phyloP scores from a whole-genome alignment of 108 stramenopile genomes.

The Asterionellopsis glacialis region DNA sequence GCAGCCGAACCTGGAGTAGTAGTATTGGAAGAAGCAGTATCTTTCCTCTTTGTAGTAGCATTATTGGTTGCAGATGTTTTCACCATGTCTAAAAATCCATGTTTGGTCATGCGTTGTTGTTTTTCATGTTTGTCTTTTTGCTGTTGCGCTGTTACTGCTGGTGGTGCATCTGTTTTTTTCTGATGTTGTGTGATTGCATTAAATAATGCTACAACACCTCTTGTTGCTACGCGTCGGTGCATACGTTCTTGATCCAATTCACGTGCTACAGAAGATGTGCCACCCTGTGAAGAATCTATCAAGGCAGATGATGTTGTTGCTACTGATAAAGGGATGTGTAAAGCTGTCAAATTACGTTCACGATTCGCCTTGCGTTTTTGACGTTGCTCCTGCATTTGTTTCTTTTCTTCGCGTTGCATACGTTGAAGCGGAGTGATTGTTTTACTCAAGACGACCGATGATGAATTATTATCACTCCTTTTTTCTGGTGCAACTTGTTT shows the following conservation, averaged over 20 bases:
- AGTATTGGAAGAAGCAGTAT: conserved; percentile 8
- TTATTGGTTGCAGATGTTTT: conserved; percentile 46
- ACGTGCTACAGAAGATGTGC: conserved; percentile 21
- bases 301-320: conserved; percentile 43
- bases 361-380: conserved; percentile 58
- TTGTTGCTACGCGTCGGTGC: conserved; percentile 82
- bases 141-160: background rate
- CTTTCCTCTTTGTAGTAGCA: conserved; percentile 4
- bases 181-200: conserved; percentile 88
- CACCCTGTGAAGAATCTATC: conserved; percentile 14
- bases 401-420: conserved; percentile 59
- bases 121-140: conserved; percentile 18
- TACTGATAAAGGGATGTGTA: conserved; percentile 66
- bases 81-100: conserved; percentile 77
- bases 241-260: conserved; percentile 78
- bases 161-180: conserved; percentile 20
- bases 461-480: no score
- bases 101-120: conserved; percentile 47
- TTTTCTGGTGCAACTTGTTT: no score
- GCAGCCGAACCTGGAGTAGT: conserved; percentile 4
- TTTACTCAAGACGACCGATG: conserved; percentile 54
- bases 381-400: conserved; percentile 33
- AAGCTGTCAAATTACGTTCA: conserved; percentile 58
- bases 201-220: conserved; percentile 87
- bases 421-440: conserved; percentile 80